Evolutionary conservation across 768 basidiomycete genomes (phyloP), one percentile per base, ranked within the genome.

Genomic region (Saitozyma sp.): DNA sequence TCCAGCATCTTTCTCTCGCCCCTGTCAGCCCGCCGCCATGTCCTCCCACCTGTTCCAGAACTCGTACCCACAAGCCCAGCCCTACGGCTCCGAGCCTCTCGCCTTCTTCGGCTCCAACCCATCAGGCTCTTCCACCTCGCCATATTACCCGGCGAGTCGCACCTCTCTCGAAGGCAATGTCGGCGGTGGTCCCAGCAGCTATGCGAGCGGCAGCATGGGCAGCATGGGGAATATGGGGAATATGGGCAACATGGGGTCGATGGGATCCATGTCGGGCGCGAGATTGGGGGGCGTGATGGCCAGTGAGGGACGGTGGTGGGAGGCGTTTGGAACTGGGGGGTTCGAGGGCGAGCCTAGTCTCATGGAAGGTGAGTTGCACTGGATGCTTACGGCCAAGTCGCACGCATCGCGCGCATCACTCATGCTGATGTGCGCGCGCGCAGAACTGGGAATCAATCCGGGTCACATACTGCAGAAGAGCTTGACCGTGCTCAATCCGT

Each of bases 361-460:
- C 74, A 85, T 99, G 56, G 88, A 99, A 86, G 95, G 95, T 92
- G 67, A 70, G 83, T 80, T 42, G 45, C n/a, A 2, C 6, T 29
- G 29, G 2, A 29, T 29, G 29, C 29, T 29, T 29, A 29, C 2
- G 29, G 29, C 3, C 17, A 17, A 50, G 17, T 58, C 17, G 17
- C 29, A 29, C 29, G 29, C 5, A 29, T 29, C 29, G 29, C 29
- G 5, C 29, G 29, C 29, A 29, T 37, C 20, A 20, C 20, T 40
- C 20, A 17, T 51, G n/a, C 41, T 40, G 37, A 39, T 10, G n/a
- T 9, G 19, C 37, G 51, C 10, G 13, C 8, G 50, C 17, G 13
- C 73, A 98, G 96, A 98, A 78, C 87, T 99, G 42, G 96, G 96
- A 46, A 94, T 99, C 78, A 98, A 99, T 82, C 96, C 98, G 69